phyloP scores from a whole-genome alignment of 345 rosid species.

The Rhizophora mangle region DNA sequence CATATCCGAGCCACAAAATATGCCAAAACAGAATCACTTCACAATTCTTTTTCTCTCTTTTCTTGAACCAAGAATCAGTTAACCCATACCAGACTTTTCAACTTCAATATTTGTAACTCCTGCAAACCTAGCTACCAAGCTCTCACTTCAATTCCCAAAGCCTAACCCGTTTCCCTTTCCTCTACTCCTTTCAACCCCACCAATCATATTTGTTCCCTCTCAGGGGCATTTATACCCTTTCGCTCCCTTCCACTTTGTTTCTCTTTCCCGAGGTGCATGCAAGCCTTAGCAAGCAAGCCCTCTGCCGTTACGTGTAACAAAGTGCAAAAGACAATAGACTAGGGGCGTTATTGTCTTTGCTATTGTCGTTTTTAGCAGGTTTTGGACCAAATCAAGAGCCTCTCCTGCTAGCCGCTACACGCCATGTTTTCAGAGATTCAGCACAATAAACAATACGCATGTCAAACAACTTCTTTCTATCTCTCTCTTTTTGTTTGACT shows the following conservation, averaged over 20 bases:
- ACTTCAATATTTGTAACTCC: slow-evolving; percentile 8
- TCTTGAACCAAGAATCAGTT: not conserved
- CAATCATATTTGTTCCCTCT: slow-evolving; percentile 22
- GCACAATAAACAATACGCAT: slow-evolving; percentile 93
- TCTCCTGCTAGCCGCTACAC: slow-evolving; percentile 50
- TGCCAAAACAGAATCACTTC: no score
- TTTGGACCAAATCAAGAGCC: slow-evolving; percentile 15
- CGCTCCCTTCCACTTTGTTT: slow-evolving; percentile 33
- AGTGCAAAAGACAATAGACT: not conserved
- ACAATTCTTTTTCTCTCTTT: no score
- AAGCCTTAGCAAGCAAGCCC: slow-evolving; percentile 12
- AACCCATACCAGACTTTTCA: slow-evolving; percentile 18
- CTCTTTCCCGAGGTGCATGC: slow-evolving; percentile 51
- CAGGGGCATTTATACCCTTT: slow-evolving; percentile 21
- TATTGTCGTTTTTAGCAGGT: slow-evolving; percentile 4
- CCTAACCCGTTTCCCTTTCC: slow-evolving; percentile 33
- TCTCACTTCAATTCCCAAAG: slow-evolving; percentile 51
- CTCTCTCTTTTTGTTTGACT: slow-evolving; percentile 19
- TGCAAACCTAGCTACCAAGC: slow-evolving; percentile 10
- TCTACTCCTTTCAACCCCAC: slow-evolving; percentile 41
- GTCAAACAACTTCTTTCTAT: slow-evolving; percentile 41
- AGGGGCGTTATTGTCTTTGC: slow-evolving; percentile 21
- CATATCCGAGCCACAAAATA: no score
- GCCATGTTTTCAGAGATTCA: slow-evolving; percentile 88
- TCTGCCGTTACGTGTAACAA: not conserved